Conservation (phyloP, 768 basidiomycete genomes). For the Trametes meyenii region DNA sequence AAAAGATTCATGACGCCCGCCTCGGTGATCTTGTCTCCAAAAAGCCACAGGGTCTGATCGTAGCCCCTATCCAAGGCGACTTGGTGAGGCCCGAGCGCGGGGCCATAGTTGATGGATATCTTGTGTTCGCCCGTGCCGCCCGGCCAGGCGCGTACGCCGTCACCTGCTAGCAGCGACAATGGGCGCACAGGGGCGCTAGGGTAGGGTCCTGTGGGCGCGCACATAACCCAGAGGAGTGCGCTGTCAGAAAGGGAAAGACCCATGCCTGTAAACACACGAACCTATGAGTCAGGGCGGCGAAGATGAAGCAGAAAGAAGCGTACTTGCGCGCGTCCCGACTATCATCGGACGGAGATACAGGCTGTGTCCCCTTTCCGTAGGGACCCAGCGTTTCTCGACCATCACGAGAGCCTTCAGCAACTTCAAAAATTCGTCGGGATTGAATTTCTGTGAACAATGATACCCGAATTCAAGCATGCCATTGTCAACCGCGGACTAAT, state of each 20-base stretch:
- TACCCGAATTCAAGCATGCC: no score
- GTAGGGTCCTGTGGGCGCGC: slow-evolving; percentile 60
- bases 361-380: slow-evolving; percentile 67
- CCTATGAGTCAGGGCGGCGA: background rate
- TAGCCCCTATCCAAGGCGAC: slow-evolving; percentile 52
- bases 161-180: slow-evolving; percentile 50
- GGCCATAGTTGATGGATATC: slow-evolving; percentile 45
- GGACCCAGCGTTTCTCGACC: slow-evolving; percentile 84
- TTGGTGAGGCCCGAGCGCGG: slow-evolving; percentile 45
- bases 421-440: slow-evolving; percentile 47
- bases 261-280: slow-evolving; percentile 42
- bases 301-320: background rate
- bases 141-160: slow-evolving; percentile 54
- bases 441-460: slow-evolving; percentile 38
- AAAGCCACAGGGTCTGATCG: slow-evolving; percentile 58
- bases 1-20: slow-evolving; percentile 62
- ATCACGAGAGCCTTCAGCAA: slow-evolving; percentile 66
- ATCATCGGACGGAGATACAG: slow-evolving; percentile 87
- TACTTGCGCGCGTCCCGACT: slow-evolving; percentile 48
- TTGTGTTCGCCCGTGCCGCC: slow-evolving; percentile 61
- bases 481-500: background rate
- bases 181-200: slow-evolving; percentile 52
- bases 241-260: slow-evolving; percentile 75
- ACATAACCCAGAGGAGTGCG: slow-evolving; percentile 84
- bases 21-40: slow-evolving; percentile 43